Evolutionary conservation across 2,329 filamentous ascomycete species (phyloP), one percentile per base, ranked within the genome.

Genomic region (Fusarium pseudonygamai): DNA sequence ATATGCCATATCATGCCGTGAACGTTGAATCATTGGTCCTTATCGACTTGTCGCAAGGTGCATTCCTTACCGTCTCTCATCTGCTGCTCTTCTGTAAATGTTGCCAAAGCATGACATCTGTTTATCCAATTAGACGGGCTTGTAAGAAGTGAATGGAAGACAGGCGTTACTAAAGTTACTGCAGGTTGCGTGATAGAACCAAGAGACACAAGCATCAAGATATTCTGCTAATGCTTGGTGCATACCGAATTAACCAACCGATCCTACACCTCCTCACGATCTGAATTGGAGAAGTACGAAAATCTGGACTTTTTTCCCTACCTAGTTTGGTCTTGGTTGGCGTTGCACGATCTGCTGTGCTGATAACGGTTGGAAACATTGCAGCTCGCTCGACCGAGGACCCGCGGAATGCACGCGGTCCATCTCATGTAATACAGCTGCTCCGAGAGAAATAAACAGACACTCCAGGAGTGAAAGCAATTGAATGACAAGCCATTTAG

Each of bases 41-140:
- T 1, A 4, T 18, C 0, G 2, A 13, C 4, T n/a, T 18, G 2
- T 24, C 5, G 7, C 1, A 32, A 32, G 11, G 28, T 14, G 13
- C 6, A n/a, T n/a, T n/a, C 16, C 8, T 49, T 9, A 4, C 3
- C 3, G 10, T 1, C 40, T 24, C 5, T 7, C 22, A 7, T 28
- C 2, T 28, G 22, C 20, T 22, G 26, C 20, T 47, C 1, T 47
- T 7, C 11, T 39, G 18, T 37, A 15, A 14, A 15, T 8, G 14
- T 20, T 20, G 10, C 11, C 11, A 20, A 39, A 3, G 18, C 6
- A 20, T 39, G 11, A 4, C 1, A 20, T 22, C 6, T 39, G 6
- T 12, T 12, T 6, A 7, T 39, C 6, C 2, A 37, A 11, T 7
- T 7, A 37, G 18, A 2, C 18, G 11, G 36, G 36, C 4, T 20